Percentiles rank a stretch among this genome's conserved stretches.
Conservation (phyloP, 2,329 filamentous ascomycete species). For the Penicillium decumbens region DNA sequence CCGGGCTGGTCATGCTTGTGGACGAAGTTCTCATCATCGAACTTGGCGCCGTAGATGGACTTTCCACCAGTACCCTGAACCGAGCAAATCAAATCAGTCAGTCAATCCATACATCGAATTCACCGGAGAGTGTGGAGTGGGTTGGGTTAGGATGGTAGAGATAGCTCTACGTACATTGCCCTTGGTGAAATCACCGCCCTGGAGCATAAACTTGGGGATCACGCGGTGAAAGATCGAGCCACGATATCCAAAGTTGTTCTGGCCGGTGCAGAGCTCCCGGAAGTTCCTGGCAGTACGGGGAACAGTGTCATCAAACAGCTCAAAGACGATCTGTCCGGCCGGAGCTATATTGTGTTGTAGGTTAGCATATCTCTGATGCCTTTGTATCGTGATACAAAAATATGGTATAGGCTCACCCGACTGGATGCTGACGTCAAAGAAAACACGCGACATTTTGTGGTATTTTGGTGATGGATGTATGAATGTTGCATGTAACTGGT, state of each 20-base stretch:
- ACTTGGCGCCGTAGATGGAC: constrained; percentile 5
- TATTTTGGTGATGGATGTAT: background rate
- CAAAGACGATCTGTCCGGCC: background rate
- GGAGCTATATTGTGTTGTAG: background rate
- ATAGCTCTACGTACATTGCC: background rate
- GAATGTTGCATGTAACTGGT: background rate
- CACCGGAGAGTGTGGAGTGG: background rate
- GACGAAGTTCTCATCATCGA: constrained; percentile 12
- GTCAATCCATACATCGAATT: background rate
- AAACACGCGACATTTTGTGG: background rate
- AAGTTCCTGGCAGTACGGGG: background rate
- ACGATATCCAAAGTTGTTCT: constrained; percentile 49
- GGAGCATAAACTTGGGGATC: constrained; percentile 71
- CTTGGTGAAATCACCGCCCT: constrained; percentile 29
- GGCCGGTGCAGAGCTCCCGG: background rate
- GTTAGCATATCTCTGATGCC: background rate
- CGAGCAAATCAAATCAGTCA: background rate
- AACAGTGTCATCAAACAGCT: background rate
- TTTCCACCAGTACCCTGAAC: constrained; percentile 1
- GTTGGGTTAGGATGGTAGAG: background rate
- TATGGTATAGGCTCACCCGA: background rate
- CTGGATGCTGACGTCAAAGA: background rate
- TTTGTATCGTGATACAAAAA: background rate
- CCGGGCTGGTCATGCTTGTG: constrained; percentile 2
- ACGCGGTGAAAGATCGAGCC: constrained; percentile 81